Base-by-base conservation (phyloP, 768 basidiomycete genomes). In the Pulveroboletus sp. region DNA sequence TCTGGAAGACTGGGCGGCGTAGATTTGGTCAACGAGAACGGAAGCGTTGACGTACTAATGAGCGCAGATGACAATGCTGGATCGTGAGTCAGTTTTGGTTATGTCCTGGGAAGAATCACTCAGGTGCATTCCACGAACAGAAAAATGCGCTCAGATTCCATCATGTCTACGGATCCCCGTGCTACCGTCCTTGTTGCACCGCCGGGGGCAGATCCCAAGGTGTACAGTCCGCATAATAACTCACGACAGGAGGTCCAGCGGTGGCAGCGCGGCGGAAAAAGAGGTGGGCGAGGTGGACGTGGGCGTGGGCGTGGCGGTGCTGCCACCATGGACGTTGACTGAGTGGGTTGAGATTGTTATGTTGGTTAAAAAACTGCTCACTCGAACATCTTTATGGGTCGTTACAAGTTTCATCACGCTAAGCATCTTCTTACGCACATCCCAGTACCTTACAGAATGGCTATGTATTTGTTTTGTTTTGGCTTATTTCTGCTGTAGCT, bases 61-160 rank as follows among this genome's bases (percentile, higher is more conserved):
- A 70, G 75, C 29, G 65, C 71, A 8, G 58, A 57, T 7, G 69
- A 65, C 13, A 68, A 70, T 21, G 68, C 65, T n/a, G 75, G 75
- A 47, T 84, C 85, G 86, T 88, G 61, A 69, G 66, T 57, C 2
- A 4, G 38, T 45, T 9, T 16, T 6, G 23, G 9, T n/a, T 13
- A 9, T 5, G 13, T 13, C 0, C 20, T n/a, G 16, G 25, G 17
- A 5, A 24, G 9, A 16, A n/a, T 14, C 39, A 21, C 25, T 19
- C 27, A n/a, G 19, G 11, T 11, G 4, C 17, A 13, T 42, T 10
- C 10, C 6, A 11, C n/a, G 11, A 27, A 43, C 57, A 92, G 90
- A 51, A 93, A 91, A 79, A 75, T 94, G 75, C 87, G 90, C 45
- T 92, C 90, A 3, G 90, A 94, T 62, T 80, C 80, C 2, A 75